Base-by-base conservation (phyloP, 2,329 filamentous ascomycete species). In the Aspergillus unguis region DNA sequence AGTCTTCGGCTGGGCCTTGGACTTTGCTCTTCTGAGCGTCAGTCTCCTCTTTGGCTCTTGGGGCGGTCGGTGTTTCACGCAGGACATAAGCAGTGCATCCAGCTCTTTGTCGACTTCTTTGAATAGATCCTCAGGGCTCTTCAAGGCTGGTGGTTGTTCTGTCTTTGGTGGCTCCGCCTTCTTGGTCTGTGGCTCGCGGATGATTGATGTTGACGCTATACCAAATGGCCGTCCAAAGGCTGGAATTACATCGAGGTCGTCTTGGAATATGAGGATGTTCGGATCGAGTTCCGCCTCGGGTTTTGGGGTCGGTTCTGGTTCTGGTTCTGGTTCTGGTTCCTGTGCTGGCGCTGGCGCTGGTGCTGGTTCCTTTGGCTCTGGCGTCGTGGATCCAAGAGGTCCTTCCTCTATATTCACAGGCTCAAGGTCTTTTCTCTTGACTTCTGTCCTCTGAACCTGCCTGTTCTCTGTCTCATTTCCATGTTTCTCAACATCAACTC, bases 141-240 rank as follows among this genome's bases (percentile, higher is more conserved):
- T 48, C 17, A 8, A 11, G 32, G 32, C 17, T 38, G 7, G n/a
- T 1, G 6, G n/a, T 23, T n/a, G 28, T 11, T 46, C 29, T 6
- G 26, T 7, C 26, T 26, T 11, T 8, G 23, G 43, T 47, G 6
- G 33, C 33, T 47, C 40, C 9, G n/a, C 23, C 1, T 44, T 36
- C 25, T 48, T 48, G 4, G 10, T 9, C 40, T 44, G 27, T 11
- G 33, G 44, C 45, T 53, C 50, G 10, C 44, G 50, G n/a, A 53
- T 35, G 3, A 53, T 53, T 3, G 50, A 53, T 3, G 50, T 53
- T 35, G 26, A 27, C 7, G 50, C 50, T 48, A 53, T 48, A 23
- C 50, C 44, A 7, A 53, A 53, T 17, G 48, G 50, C 17, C 50
- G 50, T 11, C 50, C 50, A 25, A 53, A 53, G 26, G 44, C 10